Evolutionary conservation across 768 basidiomycete species (phyloP).

Genomic region (Xerocomus potaroensis): DNA sequence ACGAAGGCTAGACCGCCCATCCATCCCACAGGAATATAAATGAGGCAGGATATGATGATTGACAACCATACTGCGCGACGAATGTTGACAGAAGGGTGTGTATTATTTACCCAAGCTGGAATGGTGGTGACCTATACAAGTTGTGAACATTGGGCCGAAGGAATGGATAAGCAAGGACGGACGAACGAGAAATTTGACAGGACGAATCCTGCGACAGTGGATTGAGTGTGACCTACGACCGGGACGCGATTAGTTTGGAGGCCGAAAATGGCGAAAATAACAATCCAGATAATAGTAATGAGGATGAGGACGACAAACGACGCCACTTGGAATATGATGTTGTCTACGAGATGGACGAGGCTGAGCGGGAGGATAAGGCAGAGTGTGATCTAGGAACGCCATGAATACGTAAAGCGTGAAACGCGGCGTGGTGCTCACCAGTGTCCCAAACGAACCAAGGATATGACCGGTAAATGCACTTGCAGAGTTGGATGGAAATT

Average conservation of each 20-base stretch:
- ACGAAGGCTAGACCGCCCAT: conserved; percentile 17
- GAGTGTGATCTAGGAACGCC: conserved; percentile 12
- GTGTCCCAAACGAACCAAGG: conserved; percentile 21
- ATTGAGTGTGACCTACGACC: conserved; percentile 15
- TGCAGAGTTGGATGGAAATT: conserved; percentile 1
- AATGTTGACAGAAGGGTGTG: conserved; percentile 20
- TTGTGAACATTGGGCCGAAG: not conserved
- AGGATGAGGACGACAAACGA: conserved; percentile 21
- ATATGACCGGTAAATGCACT: conserved; percentile 22
- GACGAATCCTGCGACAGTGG: conserved; percentile 20
- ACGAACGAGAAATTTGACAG: conserved; percentile 26
- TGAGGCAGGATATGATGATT: conserved; percentile 21
- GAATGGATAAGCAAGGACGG: not conserved
- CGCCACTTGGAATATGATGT: conserved; percentile 21
- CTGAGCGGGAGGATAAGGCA: conserved; percentile 20
- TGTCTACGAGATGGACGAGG: conserved; percentile 22
- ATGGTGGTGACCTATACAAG: conserved; percentile 18
- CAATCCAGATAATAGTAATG: conserved; percentile 18
- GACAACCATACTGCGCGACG: conserved; percentile 20
- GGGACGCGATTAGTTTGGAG: conserved; percentile 9
- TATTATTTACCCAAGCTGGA: conserved; percentile 25
- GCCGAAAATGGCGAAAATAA: conserved; percentile 12
- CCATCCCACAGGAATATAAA: conserved; percentile 24
- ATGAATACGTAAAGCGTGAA: conserved; percentile 1
- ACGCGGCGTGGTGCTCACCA: conserved; percentile 3